phyloP scores from a whole-genome alignment of 805 yeast genomes.

The Candida nitratophila region DNA sequence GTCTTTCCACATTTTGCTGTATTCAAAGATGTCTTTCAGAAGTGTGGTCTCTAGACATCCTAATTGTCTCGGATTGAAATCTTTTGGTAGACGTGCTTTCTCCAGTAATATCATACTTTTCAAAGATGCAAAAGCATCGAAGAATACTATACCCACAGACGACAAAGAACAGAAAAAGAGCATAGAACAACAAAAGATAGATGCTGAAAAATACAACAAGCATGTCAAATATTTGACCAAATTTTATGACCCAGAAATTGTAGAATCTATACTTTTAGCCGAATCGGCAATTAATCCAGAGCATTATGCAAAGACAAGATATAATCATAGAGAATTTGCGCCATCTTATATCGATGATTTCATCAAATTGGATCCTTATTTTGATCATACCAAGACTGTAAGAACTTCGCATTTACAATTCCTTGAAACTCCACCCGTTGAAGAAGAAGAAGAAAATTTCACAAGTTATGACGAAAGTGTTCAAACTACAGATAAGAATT shows the following conservation, averaged over 20 bases:
- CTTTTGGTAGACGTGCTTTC: too few species aligned
- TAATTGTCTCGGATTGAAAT: too few species aligned
- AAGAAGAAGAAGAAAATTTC: slow-evolving; percentile 1
- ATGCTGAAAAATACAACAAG: background rate
- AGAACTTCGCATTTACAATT: slow-evolving; percentile 11
- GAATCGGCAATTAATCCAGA: slow-evolving; percentile 68
- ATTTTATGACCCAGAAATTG: slow-evolving; percentile 75
- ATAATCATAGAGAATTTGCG: slow-evolving; percentile 47
- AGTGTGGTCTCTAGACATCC: too few species aligned
- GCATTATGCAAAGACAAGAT: slow-evolving; percentile 40
- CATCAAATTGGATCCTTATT: slow-evolving; percentile 61
- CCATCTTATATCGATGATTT: slow-evolving; percentile 71
- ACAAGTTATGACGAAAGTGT: too few species aligned
- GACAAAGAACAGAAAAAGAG: too few species aligned
- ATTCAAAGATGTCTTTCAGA: too few species aligned
- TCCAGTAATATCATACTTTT: too few species aligned
- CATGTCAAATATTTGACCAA: slow-evolving; percentile 57
- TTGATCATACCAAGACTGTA: slow-evolving; percentile 45
- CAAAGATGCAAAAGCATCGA: too few species aligned
- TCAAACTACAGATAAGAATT: background rate
- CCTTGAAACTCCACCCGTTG: slow-evolving; percentile 1
- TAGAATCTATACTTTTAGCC: slow-evolving; percentile 75
- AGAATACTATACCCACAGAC: too few species aligned
- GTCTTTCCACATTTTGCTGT: too few species aligned
- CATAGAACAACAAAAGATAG: too few species aligned